phyloP scores from a whole-genome alignment of 495 filamentous ascomycete genomes.

The Lasiosphaeria hispida region DNA sequence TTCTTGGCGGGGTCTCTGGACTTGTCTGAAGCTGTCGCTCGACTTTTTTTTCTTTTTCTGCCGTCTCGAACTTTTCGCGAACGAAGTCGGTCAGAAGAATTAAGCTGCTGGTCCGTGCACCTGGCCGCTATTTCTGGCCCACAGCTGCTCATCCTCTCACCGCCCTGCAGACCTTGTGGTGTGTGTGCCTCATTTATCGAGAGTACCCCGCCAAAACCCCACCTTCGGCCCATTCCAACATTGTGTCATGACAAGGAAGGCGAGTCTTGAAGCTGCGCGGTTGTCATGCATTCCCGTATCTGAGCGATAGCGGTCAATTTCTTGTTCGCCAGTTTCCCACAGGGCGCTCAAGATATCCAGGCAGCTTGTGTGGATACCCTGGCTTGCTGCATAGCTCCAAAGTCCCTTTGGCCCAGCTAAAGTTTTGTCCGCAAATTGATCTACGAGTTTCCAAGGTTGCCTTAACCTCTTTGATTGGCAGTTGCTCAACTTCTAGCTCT shows the following conservation, averaged over 20 bases:
- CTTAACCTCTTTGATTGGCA: background rate
- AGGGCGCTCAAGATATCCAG: too few relatives aligned
- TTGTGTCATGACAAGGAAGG: background rate
- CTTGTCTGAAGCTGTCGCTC: slow-evolving; percentile 18
- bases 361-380: too few relatives aligned
- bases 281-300: too few relatives aligned
- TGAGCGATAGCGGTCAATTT: too few relatives aligned
- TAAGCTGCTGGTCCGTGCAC: slow-evolving; percentile 32
- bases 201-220: slow-evolving; percentile 2
- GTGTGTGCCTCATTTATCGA: background rate
- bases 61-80: slow-evolving; percentile 25
- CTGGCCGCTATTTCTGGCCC: background rate
- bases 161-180: background rate
- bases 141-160: background rate
- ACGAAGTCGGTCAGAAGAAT: slow-evolving; percentile 21
- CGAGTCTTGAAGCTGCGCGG: too few relatives aligned
- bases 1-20: slow-evolving; percentile 6
- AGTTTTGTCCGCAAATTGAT: background rate
- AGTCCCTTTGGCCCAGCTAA: too few relatives aligned
- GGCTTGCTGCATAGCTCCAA: too few relatives aligned
- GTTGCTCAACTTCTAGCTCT: background rate
- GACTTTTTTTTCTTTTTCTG: slow-evolving; percentile 39
- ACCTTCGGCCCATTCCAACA: too few relatives aligned
- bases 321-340: too few relatives aligned
- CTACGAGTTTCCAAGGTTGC: background rate